phyloP scores from a whole-genome alignment of 2,329 filamentous ascomycete genomes.

The Hypomyces rosellus region DNA sequence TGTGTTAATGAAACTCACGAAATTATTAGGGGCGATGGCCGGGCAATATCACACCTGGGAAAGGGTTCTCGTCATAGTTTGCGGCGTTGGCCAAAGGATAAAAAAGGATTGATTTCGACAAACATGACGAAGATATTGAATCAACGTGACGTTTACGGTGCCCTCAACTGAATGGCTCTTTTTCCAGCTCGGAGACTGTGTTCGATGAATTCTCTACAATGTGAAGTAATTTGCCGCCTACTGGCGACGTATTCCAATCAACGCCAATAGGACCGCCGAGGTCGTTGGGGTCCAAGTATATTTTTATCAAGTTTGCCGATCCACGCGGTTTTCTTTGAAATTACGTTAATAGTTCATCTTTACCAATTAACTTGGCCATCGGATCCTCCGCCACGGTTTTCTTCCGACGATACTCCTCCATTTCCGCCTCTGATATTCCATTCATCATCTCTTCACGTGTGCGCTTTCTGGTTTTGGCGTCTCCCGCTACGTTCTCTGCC shows the following conservation, averaged over 20 bases:
- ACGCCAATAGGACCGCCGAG: no score
- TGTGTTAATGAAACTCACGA: conserved; percentile 25
- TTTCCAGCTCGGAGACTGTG: no score
- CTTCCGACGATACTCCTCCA: conserved; percentile 79
- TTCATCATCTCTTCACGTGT: conserved; percentile 72
- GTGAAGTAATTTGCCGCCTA: no score
- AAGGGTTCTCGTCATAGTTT: conserved; percentile 41
- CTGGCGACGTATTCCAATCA: no score
- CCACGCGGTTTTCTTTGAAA: no score
- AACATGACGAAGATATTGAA: conserved; percentile 16
- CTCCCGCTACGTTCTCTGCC: conserved; percentile 27
- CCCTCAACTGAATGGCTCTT: background rate
- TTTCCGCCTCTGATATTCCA: conserved; percentile 72
- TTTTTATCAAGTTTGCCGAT: no score
- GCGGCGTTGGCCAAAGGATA: conserved; percentile 46
- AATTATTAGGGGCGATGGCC: conserved; percentile 23
- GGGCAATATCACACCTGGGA: conserved; percentile 33
- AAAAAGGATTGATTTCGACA: conserved; percentile 37
- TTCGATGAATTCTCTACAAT: no score
- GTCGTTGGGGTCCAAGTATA: no score
- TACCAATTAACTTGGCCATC: conserved; percentile 76
- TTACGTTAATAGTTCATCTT: conserved; percentile 56
- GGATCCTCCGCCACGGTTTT: conserved; percentile 70
- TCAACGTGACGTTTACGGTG: background rate
- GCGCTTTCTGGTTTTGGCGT: conserved; percentile 54